Evolutionary conservation across 2,329 filamentous ascomycete genomes (phyloP).

Genomic region (Diatrype stigma): DNA sequence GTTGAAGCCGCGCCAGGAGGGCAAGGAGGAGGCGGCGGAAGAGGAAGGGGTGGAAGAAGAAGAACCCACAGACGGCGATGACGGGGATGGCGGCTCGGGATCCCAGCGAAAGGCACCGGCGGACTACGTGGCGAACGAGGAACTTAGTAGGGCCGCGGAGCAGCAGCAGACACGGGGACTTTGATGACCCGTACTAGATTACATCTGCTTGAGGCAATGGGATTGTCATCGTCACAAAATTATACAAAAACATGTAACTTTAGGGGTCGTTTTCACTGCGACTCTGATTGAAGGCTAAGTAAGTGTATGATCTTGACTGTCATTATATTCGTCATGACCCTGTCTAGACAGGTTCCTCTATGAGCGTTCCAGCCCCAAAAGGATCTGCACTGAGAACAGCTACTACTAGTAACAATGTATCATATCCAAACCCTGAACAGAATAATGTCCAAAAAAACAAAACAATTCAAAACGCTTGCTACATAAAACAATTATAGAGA

Average conservation of each 20-base stretch:
- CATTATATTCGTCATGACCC: constrained; percentile 1
- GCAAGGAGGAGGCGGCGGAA: too few relatives aligned
- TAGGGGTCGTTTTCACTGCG: too few relatives aligned
- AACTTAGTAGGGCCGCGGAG: constrained; percentile 4
- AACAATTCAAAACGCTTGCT: constrained; percentile 3
- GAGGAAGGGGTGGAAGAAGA: too few relatives aligned
- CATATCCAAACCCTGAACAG: constrained; percentile 6
- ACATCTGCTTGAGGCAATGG: too few relatives aligned
- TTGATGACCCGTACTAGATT: too few relatives aligned
- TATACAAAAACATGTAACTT: too few relatives aligned
- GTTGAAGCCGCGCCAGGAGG: constrained; percentile 2
- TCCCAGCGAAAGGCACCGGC: constrained; percentile 4
- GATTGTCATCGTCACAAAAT: too few relatives aligned
- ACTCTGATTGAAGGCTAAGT: too few relatives aligned
- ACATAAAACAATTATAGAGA: background rate
- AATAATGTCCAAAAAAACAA: constrained; percentile 1
- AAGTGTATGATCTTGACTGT: constrained; percentile 5
- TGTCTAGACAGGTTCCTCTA: background rate
- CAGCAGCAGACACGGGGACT: constrained; percentile 2
- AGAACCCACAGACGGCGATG: background rate
- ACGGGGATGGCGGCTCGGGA: background rate
- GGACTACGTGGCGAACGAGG: constrained; percentile 7
- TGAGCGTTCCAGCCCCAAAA: background rate
- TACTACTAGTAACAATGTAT: constrained; percentile 13
- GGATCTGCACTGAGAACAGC: too few relatives aligned